Evolutionary conservation across 768 basidiomycete species (phyloP), one percentile per base, ranked within the genome.

Genomic region (Lactarius trivialis): DNA sequence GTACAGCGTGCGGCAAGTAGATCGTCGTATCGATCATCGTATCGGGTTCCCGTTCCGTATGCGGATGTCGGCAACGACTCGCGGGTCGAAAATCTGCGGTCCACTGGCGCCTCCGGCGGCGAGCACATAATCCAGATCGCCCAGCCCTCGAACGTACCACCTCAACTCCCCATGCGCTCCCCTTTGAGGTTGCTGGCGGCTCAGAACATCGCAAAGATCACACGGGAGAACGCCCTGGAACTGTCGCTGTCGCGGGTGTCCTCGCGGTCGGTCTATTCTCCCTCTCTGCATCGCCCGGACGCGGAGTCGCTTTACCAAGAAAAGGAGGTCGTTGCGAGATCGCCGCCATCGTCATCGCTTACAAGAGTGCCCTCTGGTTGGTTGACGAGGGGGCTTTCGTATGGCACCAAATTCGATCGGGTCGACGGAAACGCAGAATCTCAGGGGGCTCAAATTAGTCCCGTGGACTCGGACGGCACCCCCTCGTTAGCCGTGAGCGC

Each of bases 61-160:
- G 12, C 56, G 15, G 37, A 7, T 30, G 15, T 50, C 14, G 59
- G 28, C 36, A 19, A 19, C 39, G 41, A 50, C 30, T 39, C 30
- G 36, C 45, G 28, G 43, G 17, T 17, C 15, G 21, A 53, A 21
- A 48, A 48, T 6, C n/a, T 28, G 48, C 37, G 33, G 26, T 61
- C 62, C 60, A 60, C 64, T 15, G 66, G 61, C 4, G 65, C 70
- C 3, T 68, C 67, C 50, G 63, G 55, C 61, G 72, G 7, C 58
- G 67, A 52, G 58, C 41, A 39, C 43, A 48, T n/a, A 7, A 26
- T 24, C 9, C 56, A 30, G 53, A 39, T 21, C 39, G 60, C 37
- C 64, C 41, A 71, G 68, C 30, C 60, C 71, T 12, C 60, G 66
- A 26, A 67, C 71, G 53, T 71, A 69, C 37, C 68, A 63, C 55